Base-by-base conservation (phyloP, 495 filamentous ascomycete species). In the Aspergillus avenaceus region DNA sequence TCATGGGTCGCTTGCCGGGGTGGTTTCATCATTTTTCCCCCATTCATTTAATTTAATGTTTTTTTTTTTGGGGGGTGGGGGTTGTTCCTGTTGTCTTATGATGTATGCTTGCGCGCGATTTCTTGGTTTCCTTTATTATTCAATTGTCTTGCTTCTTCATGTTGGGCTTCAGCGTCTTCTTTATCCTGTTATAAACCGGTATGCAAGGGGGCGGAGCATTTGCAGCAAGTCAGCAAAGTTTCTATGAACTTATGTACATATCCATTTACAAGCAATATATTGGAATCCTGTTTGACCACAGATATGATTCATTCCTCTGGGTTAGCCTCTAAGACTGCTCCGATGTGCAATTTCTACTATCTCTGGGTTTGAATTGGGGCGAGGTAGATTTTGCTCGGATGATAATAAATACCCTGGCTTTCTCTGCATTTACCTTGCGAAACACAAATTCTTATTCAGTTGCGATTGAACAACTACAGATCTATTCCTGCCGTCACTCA, bases 121-220 rank as follows among this genome's bases (percentile, higher is more conserved):
- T n/a, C n/a, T 37, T 14, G 6, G 14, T 55, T 50, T 27, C 44
- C 41, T 49, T 8, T 42, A 41, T 59, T 34, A 26, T 29, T 52
- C 16, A 11, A 11, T 25, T 8, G 23, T 26, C 14, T 14, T 31
- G 22, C 9, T 21, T 5, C 31, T 45, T 36, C 21, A 18, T 11
- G 13, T 16, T 48, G 25, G 45, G 41, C 43, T 52, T 56, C 52
- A 64, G 60, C 60, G 47, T 56, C 27, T 48, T 43, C 41, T 47
- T 41, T 58, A n/a, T 47, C 36, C 24, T 59, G 26, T 25, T n/a
- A 43, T 36, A 53, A 55, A 58, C 34, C 49, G 45, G 43, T 59
- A 27, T 61, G 56, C 59, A 63, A 65, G 65, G 65, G 59, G 55
- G 64, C 58, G 61, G 59, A 68, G 65, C 60, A 55, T 65, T 58